Base-by-base conservation (phyloP, 306 rosid species). In the Canavalia gladiata region DNA sequence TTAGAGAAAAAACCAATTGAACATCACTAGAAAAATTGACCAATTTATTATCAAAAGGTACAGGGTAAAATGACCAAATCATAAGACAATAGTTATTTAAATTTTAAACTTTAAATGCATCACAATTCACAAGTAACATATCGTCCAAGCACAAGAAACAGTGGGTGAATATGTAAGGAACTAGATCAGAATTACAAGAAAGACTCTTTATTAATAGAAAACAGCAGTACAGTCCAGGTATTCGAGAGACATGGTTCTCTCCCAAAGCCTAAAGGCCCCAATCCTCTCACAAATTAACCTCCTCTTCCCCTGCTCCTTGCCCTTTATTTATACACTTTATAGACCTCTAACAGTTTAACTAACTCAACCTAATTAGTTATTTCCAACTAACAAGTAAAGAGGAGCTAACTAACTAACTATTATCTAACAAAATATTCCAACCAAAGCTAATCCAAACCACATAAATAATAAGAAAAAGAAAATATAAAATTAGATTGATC, bases 71-170 rank as follows among this genome's bases (percentile, higher is more conserved):
- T 67, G 81, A 50, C 37, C 25, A 67, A 67, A 73, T 73, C 28
- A 25, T 46, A 2, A 66, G 57, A 28, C 67, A 43, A 31, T 56
- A 60, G 64, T 18, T 42, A 50, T 69, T 37, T 18, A 18, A 18
- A 18, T 18, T 18, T 18, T 18, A 18, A 18, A 18, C 25, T 18
- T 51, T 69, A 55, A 54, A 52, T 76, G 47, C 10, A 83, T 58
- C 77, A 46, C 30, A 58, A 69, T 68, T 25, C 56, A 68, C 55
- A 82, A 47, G 59, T 58, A 57, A 76, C 13, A 65, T 18, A 12
- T 58, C 58, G 69, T 35, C 49, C 56, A 41, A 64, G 73, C 80
- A 47, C 77, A 72, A 57, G 73, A 57, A 68, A 65, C 74, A 56
- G 59, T 46, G 37, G 39, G 29, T 30, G 41, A 41, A 75, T 18